These are phyloP conservation scores for Hanseniaspora uvarum DNA, from an alignment of 1,139 yeast species.

Conservation along the genomic window DNA sequence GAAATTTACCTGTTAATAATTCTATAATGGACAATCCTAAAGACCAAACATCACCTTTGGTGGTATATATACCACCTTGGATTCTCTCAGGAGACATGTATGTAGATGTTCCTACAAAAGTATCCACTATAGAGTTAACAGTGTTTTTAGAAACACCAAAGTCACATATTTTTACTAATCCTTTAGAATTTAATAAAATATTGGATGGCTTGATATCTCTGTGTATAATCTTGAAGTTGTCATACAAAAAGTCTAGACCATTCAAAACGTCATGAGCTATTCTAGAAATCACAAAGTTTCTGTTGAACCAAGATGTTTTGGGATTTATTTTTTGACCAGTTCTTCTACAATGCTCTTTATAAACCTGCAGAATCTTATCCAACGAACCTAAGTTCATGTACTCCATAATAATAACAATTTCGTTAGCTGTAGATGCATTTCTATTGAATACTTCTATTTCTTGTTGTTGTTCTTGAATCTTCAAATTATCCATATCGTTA, in stretches of 20 bases:
- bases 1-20: conserved; percentile 70
- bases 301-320: conserved; percentile 44
- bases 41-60: conserved; percentile 95
- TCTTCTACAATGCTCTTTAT: conserved; percentile 26
- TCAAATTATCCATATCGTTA: not conserved
- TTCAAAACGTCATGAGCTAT: conserved; percentile 67
- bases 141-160: conserved; percentile 90
- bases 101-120: conserved; percentile 94
- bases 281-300: conserved; percentile 57
- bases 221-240: conserved; percentile 76
- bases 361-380: conserved; percentile 55
- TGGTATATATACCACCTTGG: conserved; percentile 84
- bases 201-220: conserved; percentile 89
- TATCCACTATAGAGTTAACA: conserved; percentile 86
- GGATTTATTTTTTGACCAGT: conserved; percentile 15
- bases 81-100: conserved; percentile 98
- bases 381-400: conserved; percentile 91
- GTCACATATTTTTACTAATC: conserved; percentile 77
- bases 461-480: not conserved
- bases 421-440: conserved; percentile 25
- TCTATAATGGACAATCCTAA: conserved; percentile 83
- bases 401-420: conserved; percentile 73
- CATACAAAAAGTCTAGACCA: conserved; percentile 73
- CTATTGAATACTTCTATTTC: conserved; percentile 18
- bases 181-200: conserved; percentile 66